phyloP scores from a whole-genome alignment of 2,329 filamentous ascomycete genomes.

The Phyllosticta citrichinensis region DNA sequence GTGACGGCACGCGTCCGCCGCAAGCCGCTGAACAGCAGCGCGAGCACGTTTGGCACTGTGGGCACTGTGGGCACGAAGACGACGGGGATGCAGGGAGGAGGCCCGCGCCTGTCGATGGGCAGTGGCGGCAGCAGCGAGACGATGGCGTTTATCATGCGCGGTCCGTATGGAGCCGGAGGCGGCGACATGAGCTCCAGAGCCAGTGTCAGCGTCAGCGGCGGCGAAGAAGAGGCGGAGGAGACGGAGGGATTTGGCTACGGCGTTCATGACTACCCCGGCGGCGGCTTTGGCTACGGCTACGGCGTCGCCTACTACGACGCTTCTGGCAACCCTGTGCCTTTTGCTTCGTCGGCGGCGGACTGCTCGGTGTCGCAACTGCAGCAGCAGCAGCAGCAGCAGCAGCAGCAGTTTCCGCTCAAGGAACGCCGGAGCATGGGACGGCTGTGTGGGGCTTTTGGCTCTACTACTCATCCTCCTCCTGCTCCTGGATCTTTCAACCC shows the following conservation, averaged over 20 bases:
- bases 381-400: background rate
- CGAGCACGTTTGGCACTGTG: background rate
- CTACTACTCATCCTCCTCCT: too few relatives aligned
- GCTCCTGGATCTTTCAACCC: too few relatives aligned
- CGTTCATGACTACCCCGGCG: too few relatives aligned
- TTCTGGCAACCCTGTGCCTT: too few relatives aligned
- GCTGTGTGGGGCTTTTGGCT: too few relatives aligned
- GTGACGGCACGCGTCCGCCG: background rate
- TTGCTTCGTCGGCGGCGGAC: too few relatives aligned
- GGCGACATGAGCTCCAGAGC: background rate
- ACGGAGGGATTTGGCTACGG: background rate
- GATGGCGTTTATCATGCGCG: constrained; percentile 9
- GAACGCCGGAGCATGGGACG: background rate
- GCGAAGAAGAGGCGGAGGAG: background rate
- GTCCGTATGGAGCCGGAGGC: background rate
- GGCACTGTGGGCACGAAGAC: too few relatives aligned
- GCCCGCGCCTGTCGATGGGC: background rate
- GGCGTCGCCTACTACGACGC: too few relatives aligned
- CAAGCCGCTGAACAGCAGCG: constrained; percentile 7
- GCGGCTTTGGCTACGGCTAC: too few relatives aligned
- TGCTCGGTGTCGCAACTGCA: too few relatives aligned
- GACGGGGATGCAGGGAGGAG: too few relatives aligned
- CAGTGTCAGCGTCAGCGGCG: background rate
- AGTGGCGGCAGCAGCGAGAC: constrained; percentile 4
- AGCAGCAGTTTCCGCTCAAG: background rate